Base-by-base conservation (phyloP, 1,284 basidiomycete genomes). In the Porogramme epimiltina region DNA sequence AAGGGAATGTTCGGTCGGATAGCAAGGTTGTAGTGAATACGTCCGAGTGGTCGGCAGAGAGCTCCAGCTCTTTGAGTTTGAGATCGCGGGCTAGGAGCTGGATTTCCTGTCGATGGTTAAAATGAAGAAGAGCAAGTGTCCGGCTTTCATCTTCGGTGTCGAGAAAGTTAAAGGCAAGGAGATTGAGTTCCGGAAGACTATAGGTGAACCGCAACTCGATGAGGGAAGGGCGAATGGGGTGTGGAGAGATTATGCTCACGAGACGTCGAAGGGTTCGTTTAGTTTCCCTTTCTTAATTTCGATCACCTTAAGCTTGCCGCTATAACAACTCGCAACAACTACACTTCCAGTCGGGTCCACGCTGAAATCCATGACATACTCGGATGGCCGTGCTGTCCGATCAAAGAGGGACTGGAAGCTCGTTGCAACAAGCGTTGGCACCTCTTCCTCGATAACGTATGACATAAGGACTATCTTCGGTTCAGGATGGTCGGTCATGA, bases 111-210 rank as follows among this genome's bases (percentile, higher is more conserved):
- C 81, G 73, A 61, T 85, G 80, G 61, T 93, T 83, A 15, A 84
- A 67, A 54, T 90, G 80, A 4, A 93, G 71, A 49, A 95, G 84
- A 2, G 81, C 83, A 26, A 95, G 66, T 0, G 80, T 70, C 40
- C 80, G 74, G n/a, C 77, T 73, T 11, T 51, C 37, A 1, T 50
- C 45, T 4, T 48, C 45, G 0, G 73, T 42, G 25, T 84, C 74
- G 10, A 92, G 66, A 70, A 94, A 91, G 1, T 80, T 73, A 19
- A 93, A 64, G 15, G 85, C 80, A 19, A 93, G 73, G 3, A 95
- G 71, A 60, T 87, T 92, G 50, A 90, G 71, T 62, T 95, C 91
- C 5, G 83, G 80, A 34, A 93, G 66, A 47, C 91, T 94, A 58
- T 13, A 24, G 33, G 42, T 19, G 60, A 45, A 38, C 44, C 19